Evolutionary conservation across 2,329 filamentous ascomycete genomes (phyloP).

Genomic region (Xylaria hypoxylon): DNA sequence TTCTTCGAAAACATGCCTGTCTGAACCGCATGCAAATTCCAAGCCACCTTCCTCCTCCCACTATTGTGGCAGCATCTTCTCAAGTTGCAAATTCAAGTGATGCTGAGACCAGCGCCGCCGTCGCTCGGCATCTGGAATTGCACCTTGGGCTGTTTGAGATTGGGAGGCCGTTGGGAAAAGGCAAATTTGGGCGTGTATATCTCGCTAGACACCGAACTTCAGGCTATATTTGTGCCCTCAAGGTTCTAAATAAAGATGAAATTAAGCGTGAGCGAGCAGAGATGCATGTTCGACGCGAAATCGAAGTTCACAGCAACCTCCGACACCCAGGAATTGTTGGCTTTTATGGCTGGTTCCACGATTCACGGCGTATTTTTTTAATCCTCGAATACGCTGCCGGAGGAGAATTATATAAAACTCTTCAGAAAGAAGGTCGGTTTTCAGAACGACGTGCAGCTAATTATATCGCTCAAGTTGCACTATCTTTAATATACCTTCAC

Average conservation of each 20-base stretch:
- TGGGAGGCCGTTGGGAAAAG: conserved; percentile 84
- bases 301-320: conserved; percentile 88
- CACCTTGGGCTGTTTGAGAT: conserved; percentile 95
- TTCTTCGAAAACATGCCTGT: too few species aligned
- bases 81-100: not conserved
- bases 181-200: conserved; percentile 87
- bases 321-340: conserved; percentile 86
- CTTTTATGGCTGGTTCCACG: conserved; percentile 88
- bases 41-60: too few species aligned
- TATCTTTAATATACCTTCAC: conserved; percentile 87
- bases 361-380: conserved; percentile 85
- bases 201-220: conserved; percentile 80
- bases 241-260: conserved; percentile 86
- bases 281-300: conserved; percentile 86
- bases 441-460: conserved; percentile 87
- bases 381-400: conserved; percentile 90
- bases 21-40: too few species aligned
- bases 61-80: not conserved
- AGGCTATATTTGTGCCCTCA: conserved; percentile 86
- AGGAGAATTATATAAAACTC: conserved; percentile 86
- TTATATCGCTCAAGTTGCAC: conserved; percentile 89
- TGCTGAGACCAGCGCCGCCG: not conserved
- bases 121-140: conserved; percentile 57
- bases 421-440: conserved; percentile 80
- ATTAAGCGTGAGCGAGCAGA: conserved; percentile 79